Evolutionary conservation across 768 basidiomycete species (phyloP), one percentile per base, ranked within the genome.

Genomic region (Fomitopsis pulvina): DNA sequence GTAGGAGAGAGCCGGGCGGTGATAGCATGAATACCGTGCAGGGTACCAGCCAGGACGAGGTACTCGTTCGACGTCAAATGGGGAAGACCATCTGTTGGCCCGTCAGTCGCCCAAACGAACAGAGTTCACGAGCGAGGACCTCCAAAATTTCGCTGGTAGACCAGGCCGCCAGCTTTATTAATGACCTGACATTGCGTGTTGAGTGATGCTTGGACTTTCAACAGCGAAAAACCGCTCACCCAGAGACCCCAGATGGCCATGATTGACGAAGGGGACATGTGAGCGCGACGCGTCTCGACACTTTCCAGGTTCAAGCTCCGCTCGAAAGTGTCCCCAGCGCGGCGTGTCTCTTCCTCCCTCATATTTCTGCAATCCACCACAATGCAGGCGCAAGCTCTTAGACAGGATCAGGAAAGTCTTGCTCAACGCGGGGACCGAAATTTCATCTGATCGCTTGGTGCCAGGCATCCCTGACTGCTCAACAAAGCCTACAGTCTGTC

Each of bases 1-100:
- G 77, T 80, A 2, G 96, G 95, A 4, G 89, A 92, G 40, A 99
- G 73, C 39, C 90, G 81, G 54, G 87, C 85, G 0, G 95, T 97
- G 58, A 98, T 98, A n/a, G 96, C 96, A 60, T 98, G 96, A 25
- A 99, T 95, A 45, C 95, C 94, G 55, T 98, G 96, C 30, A 98
- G 69, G 12, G 96, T 98, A 39, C 95, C 95, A 2, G 96, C 96
- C 34, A 98, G 80, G 16, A 98, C 90, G 47, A 99, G 81, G 57
- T 92, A 87, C 71, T 96, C 93, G 68, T 96, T 96, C 20, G 94
- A 91, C 6, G 89, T 88, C 47, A 95, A 73, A 50, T 84, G 79
- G 8, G 92, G 84, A 42, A 98, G 82, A n/a, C 92, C 93, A 57
- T 94, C 96, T 96, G 21, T 40, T 43, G 21, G 3, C 16, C 24